Percentiles rank a stretch among this genome's conserved stretches.
Evolutionary conservation across 352 stramenopile species (phyloP).

Genomic region (Phytophthora litchii): DNA sequence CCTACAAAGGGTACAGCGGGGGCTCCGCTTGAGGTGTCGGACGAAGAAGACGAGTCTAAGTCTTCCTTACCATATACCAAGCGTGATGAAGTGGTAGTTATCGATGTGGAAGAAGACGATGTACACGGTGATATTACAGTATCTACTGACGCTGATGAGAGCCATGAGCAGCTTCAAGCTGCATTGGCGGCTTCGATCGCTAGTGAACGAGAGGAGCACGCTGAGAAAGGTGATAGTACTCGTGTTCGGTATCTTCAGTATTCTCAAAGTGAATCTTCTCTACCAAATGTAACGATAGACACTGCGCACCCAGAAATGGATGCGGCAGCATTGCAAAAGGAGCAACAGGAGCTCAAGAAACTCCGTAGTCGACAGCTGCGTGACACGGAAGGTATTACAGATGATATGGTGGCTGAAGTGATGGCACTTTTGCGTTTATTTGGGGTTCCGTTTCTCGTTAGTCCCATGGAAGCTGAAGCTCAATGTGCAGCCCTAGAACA

Average conservation of each 20-base stretch:
- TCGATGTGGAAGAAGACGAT: conserved; percentile 39
- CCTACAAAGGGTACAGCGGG: conserved; percentile 14
- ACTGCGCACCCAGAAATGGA: conserved; percentile 28
- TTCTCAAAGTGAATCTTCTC: conserved; percentile 15
- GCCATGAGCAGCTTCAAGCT: conserved; percentile 36
- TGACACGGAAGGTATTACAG: conserved; percentile 94
- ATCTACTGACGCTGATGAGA: conserved; percentile 14
- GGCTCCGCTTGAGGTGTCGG: conserved; percentile 15
- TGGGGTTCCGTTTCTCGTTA: conserved; percentile 98
- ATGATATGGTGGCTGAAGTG: conserved; percentile 98
- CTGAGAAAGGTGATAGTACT: conserved; percentile 14
- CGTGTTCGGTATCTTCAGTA: conserved; percentile 59
- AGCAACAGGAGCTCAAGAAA: conserved; percentile 80
- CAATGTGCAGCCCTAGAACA: conserved; percentile 97
- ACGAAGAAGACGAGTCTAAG: conserved; percentile 23
- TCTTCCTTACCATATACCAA: neutral
- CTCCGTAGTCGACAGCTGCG: conserved; percentile 79
- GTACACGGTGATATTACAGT: neutral
- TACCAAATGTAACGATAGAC: conserved; percentile 16
- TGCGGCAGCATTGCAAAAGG: conserved; percentile 47
- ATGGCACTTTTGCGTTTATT: conserved; percentile 97
- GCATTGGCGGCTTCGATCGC: conserved; percentile 43
- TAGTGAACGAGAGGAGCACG: conserved; percentile 28
- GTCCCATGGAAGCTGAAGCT: conserved; percentile 99
- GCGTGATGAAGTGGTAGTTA: conserved; percentile 21